phyloP scores from a whole-genome alignment of 805 yeast species.

The Gaillardinia entomophila region DNA sequence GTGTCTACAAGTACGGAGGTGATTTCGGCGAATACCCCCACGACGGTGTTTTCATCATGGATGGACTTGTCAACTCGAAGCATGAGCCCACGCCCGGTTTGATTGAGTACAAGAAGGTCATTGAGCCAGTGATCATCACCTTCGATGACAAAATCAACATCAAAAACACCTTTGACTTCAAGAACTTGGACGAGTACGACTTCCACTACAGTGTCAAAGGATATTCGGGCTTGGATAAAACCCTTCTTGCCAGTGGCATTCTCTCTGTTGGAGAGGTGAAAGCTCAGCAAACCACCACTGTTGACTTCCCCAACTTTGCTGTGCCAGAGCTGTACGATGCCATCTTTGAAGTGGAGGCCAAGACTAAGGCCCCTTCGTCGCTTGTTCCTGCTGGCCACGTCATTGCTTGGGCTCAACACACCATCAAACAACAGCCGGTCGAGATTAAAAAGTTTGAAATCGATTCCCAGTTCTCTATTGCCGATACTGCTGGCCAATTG shows the following conservation, averaged over 20 bases:
- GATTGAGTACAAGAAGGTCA: constrained; percentile 23
- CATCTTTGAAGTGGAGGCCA: constrained; percentile 4
- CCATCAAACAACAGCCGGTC: not conserved
- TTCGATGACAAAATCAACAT: constrained; percentile 7
- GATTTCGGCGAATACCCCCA: constrained; percentile 29
- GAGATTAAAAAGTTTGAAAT: not conserved
- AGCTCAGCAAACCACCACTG: constrained; percentile 1
- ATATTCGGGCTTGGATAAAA: constrained; percentile 4
- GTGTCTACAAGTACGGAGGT: constrained; percentile 25
- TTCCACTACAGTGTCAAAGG: constrained; percentile 2
- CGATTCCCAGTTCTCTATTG: not conserved
- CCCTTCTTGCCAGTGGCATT: constrained; percentile 2
- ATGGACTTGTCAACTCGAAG: constrained; percentile 23
- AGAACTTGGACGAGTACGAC: constrained; percentile 7
- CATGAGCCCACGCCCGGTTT: constrained; percentile 31
- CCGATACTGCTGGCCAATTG: not conserved
- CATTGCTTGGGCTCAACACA: constrained; percentile 18
- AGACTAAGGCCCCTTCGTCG: constrained; percentile 2
- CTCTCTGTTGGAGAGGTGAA: constrained; percentile 3
- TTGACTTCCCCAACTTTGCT: constrained; percentile 3
- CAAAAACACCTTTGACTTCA: constrained; percentile 13
- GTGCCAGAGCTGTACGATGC: not conserved
- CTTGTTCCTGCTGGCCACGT: constrained; percentile 11
- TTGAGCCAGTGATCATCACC: constrained; percentile 19
- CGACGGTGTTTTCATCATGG: constrained; percentile 33